Evolutionary conservation across 2,329 filamentous ascomycete species (phyloP), one percentile per base, ranked within the genome.

Genomic region (Epichloe gansuensis): DNA sequence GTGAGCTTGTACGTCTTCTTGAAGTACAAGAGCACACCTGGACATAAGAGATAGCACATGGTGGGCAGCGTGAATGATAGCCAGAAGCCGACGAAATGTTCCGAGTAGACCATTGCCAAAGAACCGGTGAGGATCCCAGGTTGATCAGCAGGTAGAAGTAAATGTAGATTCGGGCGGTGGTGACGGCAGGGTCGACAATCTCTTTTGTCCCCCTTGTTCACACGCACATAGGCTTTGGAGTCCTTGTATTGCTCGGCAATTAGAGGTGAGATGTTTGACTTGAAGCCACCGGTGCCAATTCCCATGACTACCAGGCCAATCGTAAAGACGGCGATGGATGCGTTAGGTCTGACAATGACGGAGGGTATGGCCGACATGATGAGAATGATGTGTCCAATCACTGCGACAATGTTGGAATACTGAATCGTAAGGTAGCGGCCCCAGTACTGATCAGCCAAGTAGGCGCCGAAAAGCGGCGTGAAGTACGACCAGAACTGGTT

Each of bases 141-240:
- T 88, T 88, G 70, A 88, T 85, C 66, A 83, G 77, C 52, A 86
- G 72, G 67, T 88, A 88, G 65, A 86, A 88, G 66, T 80, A 84
- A 59, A 81, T 75, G 63, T 82, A 87, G 50, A 88, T 80, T 25
- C 81, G 73, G 34, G 76, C 75, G 15, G 79, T 70, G 0, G 83
- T 86, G 37, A 81, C 73, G 46, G 76, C 76, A 0, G 82, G 82
- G 57, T 86, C 83, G 13, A 84, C 74, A 51, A 86, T 79, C 42
- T 85, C 81, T 11, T 77, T 76, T 63, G 85, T n/a, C 3, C 46
- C 78, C 25, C 83, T 69, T 74, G 34, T 64, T 62, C 21, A 77
- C 51, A 11, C 43, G 50, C 38, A 54, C 55, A 21, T 45, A 67
- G 3, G 73, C 78, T 55, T 73, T 70, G 51, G 85, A 72, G 38